A percentile compares a stretch with the other conserved stretches of the same genome.
These are phyloP conservation scores for Fraxinus excelsior DNA, from an alignment of 257 asterid genomes.

Conservation along the genomic window DNA sequence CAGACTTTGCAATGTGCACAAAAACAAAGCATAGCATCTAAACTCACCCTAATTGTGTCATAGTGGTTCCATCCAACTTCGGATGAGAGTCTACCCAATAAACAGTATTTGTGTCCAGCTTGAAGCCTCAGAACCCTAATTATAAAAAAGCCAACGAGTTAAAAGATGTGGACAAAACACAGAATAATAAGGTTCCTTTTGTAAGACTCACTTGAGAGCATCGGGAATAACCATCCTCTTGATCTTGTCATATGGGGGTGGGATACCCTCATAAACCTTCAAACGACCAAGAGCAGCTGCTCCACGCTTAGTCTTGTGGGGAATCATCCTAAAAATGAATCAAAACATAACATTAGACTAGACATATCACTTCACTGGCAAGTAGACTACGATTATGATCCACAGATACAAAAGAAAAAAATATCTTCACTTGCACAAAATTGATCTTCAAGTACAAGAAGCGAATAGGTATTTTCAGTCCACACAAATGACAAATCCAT, in stretches of 20 bases:
- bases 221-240: slow-evolving; percentile 85
- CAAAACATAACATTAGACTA: background rate
- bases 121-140: slow-evolving; percentile 84
- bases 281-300: slow-evolving; percentile 71
- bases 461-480: background rate
- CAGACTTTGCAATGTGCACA: background rate
- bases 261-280: slow-evolving; percentile 71
- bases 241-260: slow-evolving; percentile 68
- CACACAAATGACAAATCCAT: background rate
- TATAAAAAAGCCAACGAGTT: background rate
- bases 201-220: slow-evolving; percentile 68
- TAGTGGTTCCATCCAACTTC: slow-evolving; percentile 88
- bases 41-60: slow-evolving; percentile 65
- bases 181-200: background rate
- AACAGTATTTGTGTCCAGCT: slow-evolving; percentile 81
- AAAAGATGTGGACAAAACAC: background rate
- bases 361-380: background rate
- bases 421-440: background rate
- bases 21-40: background rate
- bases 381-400: background rate
- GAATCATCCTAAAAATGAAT: slow-evolving; percentile 56
- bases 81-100: slow-evolving; percentile 75
- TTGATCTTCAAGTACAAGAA: background rate
- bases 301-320: slow-evolving; percentile 81
- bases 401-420: background rate